Conservation (phyloP, 2,329 filamentous ascomycete genomes). For the Sporothrix dimorphospora region DNA sequence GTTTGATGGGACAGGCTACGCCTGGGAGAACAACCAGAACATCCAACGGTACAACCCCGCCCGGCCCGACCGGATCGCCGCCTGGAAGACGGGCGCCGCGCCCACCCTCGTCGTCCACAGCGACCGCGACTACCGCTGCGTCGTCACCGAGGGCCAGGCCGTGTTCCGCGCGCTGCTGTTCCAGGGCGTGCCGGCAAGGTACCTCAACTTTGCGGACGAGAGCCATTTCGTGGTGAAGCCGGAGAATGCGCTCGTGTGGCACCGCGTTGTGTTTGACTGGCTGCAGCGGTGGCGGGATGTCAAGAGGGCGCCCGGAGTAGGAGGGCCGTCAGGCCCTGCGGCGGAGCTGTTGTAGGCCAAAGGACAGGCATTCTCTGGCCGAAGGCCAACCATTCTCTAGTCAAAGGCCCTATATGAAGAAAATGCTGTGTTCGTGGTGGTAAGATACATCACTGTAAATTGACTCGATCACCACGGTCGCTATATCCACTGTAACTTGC, state of each 20-base stretch:
- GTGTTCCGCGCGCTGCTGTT: conserved; percentile 74
- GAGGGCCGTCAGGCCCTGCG: no score
- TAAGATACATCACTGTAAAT: no score
- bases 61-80: conserved; percentile 49
- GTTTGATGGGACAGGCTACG: conserved; percentile 49
- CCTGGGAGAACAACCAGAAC: conserved; percentile 51
- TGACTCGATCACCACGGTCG: no score
- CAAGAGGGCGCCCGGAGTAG: not conserved
- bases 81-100: conserved; percentile 58
- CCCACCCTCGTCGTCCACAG: conserved; percentile 75
- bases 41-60: conserved; percentile 57
- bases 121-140: conserved; percentile 65
- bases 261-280: conserved; percentile 68
- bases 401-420: no score
- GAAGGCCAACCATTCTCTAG: no score
- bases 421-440: no score
- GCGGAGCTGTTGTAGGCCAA: not conserved
- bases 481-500: no score
- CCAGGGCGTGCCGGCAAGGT: conserved; percentile 67
- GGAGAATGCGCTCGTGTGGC: conserved; percentile 71
- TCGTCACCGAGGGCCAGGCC: conserved; percentile 59
- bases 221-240: conserved; percentile 71
- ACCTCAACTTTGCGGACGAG: conserved; percentile 74
- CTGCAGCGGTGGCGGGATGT: conserved; percentile 54
- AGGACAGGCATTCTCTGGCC: no score